Percentiles rank a stretch among this genome's conserved stretches.
phyloP scores from a whole-genome alignment of 106 monocot species.

The Acorus gramineus region DNA sequence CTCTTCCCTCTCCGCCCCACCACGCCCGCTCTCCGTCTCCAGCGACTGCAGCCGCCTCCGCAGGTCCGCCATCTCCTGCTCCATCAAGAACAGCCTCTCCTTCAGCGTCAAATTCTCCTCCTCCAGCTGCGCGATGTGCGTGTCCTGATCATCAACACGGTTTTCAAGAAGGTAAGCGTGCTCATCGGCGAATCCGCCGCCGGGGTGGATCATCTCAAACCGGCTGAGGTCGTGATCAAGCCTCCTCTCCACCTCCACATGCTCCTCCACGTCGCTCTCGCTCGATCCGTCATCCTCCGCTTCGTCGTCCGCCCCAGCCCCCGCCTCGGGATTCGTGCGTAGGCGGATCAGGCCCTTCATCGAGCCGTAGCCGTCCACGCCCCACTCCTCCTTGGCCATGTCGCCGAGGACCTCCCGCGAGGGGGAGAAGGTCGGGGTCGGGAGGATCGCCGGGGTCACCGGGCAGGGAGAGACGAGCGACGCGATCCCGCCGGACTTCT shows the following conservation, averaged over 20 bases:
- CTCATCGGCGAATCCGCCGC: slow-evolving; percentile 9
- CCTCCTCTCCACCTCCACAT: slow-evolving; percentile 64
- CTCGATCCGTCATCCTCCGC: slow-evolving; percentile 48
- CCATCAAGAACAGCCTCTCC: slow-evolving; percentile 81
- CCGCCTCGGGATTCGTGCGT: slow-evolving; percentile 22
- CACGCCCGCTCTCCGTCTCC: slow-evolving; percentile 20
- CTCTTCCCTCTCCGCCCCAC: slow-evolving; percentile 2
- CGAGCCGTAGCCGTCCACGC: slow-evolving; percentile 92
- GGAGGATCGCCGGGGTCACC: slow-evolving; percentile 88
- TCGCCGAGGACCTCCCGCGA: slow-evolving; percentile 80
- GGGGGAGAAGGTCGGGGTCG: slow-evolving; percentile 82
- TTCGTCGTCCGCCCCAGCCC: slow-evolving; percentile 11
- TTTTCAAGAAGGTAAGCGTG: slow-evolving; percentile 33
- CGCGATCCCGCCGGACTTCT: slow-evolving; percentile 86
- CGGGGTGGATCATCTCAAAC: slow-evolving; percentile 44
- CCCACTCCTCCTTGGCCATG: slow-evolving; percentile 99
- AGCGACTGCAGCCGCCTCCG: slow-evolving; percentile 42
- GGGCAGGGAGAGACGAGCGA: slow-evolving; percentile 85
- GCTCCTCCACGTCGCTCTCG: slow-evolving; percentile 59
- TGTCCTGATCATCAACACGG: slow-evolving; percentile 63
- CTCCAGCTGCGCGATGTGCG: slow-evolving; percentile 61
- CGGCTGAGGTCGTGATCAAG: slow-evolving; percentile 40
- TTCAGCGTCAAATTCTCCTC: slow-evolving; percentile 88
- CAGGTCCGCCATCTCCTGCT: slow-evolving; percentile 70
- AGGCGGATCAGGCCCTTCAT: slow-evolving; percentile 94